Conservation (phyloP, 129 eudicot genomes). For the Centaurea solstitialis region DNA sequence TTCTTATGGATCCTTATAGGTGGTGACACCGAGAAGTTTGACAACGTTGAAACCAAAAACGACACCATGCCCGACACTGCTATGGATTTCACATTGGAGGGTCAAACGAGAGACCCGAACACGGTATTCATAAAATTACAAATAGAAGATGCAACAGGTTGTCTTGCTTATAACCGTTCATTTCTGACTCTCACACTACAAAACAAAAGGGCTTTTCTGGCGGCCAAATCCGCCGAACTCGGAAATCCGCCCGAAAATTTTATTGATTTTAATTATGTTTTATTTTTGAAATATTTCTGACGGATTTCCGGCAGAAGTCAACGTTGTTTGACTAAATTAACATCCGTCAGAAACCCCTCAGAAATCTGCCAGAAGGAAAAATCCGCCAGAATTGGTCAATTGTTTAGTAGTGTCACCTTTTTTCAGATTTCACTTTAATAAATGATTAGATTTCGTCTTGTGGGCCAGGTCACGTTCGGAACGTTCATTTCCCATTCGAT, state of each 20-base stretch:
- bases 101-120: constrained; percentile 70
- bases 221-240: no score
- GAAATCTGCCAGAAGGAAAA: no score
- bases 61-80: constrained; percentile 41
- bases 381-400: no score
- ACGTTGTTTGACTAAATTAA: no score
- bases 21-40: constrained; percentile 17
- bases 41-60: constrained; percentile 14
- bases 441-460: constrained; percentile 3
- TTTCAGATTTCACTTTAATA: background rate
- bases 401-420: no score
- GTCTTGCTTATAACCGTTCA: constrained; percentile 1
- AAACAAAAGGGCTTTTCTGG: no score
- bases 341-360: no score
- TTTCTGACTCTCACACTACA: background rate
- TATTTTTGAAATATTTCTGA: no score
- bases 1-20: background rate
- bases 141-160: constrained; percentile 75
- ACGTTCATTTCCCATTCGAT: constrained; percentile 57
- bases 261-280: no score
- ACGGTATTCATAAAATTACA: constrained; percentile 72
- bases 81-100: constrained; percentile 63
- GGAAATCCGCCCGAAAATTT: no score
- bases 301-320: no score
- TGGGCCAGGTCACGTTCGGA: constrained; percentile 49